phyloP scores from a whole-genome alignment of 164 flowering plant species.

The Macadamia tetraphylla region DNA sequence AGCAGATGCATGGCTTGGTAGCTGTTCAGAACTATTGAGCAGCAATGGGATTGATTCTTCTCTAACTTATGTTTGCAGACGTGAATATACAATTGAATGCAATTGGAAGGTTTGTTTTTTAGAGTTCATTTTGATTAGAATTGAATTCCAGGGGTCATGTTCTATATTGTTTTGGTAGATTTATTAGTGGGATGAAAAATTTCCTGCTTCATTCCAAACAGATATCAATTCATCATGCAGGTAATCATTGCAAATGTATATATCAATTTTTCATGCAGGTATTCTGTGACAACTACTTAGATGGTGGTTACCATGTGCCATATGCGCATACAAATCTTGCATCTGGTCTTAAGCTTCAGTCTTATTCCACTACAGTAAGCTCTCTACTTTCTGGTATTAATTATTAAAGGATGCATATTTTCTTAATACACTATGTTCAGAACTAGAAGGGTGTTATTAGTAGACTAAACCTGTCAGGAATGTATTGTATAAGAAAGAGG shows the following conservation, averaged over 20 bases:
- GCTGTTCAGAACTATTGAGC: slow-evolving; percentile 49
- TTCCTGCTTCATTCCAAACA: neutral
- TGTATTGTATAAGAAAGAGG: too few relatives aligned
- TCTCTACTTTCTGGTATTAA: slow-evolving; percentile 2
- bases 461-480: too few relatives aligned
- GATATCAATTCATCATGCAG: slow-evolving; percentile 24
- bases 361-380: slow-evolving; percentile 71
- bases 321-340: slow-evolving; percentile 90
- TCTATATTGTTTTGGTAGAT: neutral
- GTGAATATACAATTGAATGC: slow-evolving; percentile 77
- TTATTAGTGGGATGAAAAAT: neutral
- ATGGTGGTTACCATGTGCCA: slow-evolving; percentile 94
- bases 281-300: slow-evolving; percentile 87
- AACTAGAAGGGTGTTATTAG: neutral
- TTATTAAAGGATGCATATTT: neutral
- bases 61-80: slow-evolving; percentile 63
- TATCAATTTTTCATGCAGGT: slow-evolving; percentile 39
- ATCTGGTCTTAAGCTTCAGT: slow-evolving; percentile 71
- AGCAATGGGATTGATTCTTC: slow-evolving; percentile 54
- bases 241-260: slow-evolving; percentile 30
- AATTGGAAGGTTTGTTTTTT: slow-evolving; percentile 79
- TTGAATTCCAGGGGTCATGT: neutral
- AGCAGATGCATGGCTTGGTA: slow-evolving; percentile 81
- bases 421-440: neutral
- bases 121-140: neutral